Evolutionary conservation across 495 filamentous ascomycete genomes (phyloP).

Genomic region (Podospora didyma): DNA sequence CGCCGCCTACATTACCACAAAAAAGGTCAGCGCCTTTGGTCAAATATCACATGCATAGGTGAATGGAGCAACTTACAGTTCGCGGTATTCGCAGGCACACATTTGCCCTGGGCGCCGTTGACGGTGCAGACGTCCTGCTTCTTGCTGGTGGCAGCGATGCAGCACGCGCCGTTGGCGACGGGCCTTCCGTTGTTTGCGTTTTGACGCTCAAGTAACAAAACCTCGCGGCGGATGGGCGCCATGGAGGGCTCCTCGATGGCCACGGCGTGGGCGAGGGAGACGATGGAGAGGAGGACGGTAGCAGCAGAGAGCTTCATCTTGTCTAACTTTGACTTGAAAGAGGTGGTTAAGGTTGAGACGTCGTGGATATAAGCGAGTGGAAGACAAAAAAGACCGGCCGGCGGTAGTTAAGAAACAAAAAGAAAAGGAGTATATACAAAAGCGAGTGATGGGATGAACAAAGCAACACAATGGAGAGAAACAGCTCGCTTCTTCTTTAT

Average conservation of each 20-base stretch:
- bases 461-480: not conserved
- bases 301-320: slow-evolving; percentile 18
- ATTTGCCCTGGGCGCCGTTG: slow-evolving; percentile 10
- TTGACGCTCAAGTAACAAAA: slow-evolving; percentile 8
- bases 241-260: slow-evolving; percentile 13
- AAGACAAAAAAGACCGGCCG: slow-evolving; percentile 2
- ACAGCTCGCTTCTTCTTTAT: not conserved
- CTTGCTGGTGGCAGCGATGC: slow-evolving; percentile 16
- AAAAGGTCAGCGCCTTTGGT: not conserved
- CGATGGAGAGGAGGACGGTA: slow-evolving; percentile 8
- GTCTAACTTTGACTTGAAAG: not conserved
- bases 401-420: slow-evolving; percentile 1
- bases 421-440: not conserved
- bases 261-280: slow-evolving; percentile 9
- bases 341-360: not conserved
- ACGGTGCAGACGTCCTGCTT: slow-evolving; percentile 23
- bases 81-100: slow-evolving; percentile 11
- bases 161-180: slow-evolving; percentile 16
- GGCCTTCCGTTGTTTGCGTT: slow-evolving; percentile 16
- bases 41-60: not conserved
- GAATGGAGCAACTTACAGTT: slow-evolving; percentile 3
- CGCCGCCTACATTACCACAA: not conserved
- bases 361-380: not conserved
- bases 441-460: not conserved
- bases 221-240: slow-evolving; percentile 10